phyloP scores from a whole-genome alignment of 371 early-diverging fungal genomes.

The Haplosporangium sp. region DNA sequence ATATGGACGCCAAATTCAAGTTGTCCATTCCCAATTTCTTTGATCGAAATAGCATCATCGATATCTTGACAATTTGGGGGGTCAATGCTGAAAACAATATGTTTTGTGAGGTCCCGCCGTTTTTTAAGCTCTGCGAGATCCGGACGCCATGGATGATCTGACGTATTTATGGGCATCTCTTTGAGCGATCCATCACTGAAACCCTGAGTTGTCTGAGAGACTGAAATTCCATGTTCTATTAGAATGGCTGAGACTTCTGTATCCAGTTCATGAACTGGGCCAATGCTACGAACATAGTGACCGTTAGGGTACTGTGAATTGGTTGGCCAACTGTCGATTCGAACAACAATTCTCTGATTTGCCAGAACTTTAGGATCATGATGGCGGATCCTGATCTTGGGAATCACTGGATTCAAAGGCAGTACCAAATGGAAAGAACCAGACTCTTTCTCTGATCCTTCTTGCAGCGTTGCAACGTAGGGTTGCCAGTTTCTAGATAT shows the following conservation, averaged over 20 bases:
- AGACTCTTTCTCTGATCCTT: conserved; percentile 64
- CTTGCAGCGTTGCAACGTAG: conserved; percentile 88
- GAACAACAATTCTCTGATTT: conserved; percentile 87
- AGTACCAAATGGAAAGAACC: conserved; percentile 78
- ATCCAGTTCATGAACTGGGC: conserved; percentile 75
- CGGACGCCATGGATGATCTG: conserved; percentile 69
- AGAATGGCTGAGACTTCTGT: conserved; percentile 82
- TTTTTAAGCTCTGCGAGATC: conserved; percentile 62
- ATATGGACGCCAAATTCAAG: conserved; percentile 95
- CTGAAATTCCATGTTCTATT: conserved; percentile 83
- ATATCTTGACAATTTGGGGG: conserved; percentile 95
- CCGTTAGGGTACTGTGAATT: conserved; percentile 88
- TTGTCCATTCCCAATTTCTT: conserved; percentile 63
- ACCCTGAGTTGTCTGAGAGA: conserved; percentile 75
- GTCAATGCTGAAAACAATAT: conserved; percentile 80
- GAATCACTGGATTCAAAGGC: conserved; percentile 86
- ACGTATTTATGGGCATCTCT: conserved; percentile 77
- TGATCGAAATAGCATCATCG: conserved; percentile 93
- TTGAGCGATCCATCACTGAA: conserved; percentile 75
- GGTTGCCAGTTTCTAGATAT: conserved; percentile 91
- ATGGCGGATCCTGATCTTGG: conserved; percentile 92
- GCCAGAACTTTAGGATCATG: conserved; percentile 77
- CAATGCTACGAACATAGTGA: conserved; percentile 90
- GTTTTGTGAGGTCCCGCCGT: conserved; percentile 66
- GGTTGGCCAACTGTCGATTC: conserved; percentile 88